Conservation (phyloP, 306 rosid genomes). For the Clitoria ternatea region DNA sequence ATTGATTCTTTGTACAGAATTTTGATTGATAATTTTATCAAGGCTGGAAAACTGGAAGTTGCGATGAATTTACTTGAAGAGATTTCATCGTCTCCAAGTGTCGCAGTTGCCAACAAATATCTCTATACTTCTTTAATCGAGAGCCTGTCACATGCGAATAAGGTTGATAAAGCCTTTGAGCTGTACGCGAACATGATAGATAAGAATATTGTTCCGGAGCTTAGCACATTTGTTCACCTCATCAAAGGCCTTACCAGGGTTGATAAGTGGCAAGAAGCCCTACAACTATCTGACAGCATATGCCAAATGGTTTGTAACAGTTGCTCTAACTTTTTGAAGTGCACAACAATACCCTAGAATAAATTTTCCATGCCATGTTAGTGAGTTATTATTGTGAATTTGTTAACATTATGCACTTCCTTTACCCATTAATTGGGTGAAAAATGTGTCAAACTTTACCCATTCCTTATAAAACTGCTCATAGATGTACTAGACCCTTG, state of each 20-base stretch:
- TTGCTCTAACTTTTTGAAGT: slow-evolving; percentile 15
- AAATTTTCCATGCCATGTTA: slow-evolving; percentile 3
- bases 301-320: slow-evolving; percentile 73
- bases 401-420: not conserved
- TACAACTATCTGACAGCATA: slow-evolving; percentile 63
- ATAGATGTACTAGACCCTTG: slow-evolving; percentile 10
- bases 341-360: not conserved
- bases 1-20: slow-evolving; percentile 50
- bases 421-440: not conserved
- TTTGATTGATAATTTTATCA: slow-evolving; percentile 67
- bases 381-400: not conserved
- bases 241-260: slow-evolving; percentile 61
- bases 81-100: slow-evolving; percentile 54
- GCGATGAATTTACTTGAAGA: slow-evolving; percentile 66
- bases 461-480: slow-evolving; percentile 1
- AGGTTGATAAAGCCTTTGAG: slow-evolving; percentile 63
- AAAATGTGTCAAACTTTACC: not conserved
- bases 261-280: slow-evolving; percentile 78
- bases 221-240: slow-evolving; percentile 61
- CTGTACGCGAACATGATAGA: slow-evolving; percentile 55
- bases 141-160: slow-evolving; percentile 56
- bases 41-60: slow-evolving; percentile 70
- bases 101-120: slow-evolving; percentile 42
- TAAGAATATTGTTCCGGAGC: slow-evolving; percentile 61
- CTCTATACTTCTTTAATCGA: slow-evolving; percentile 58